Evolutionary conservation across 2,329 filamentous ascomycete genomes (phyloP), one percentile per base, ranked within the genome.

Genomic region (Chalara sp.): DNA sequence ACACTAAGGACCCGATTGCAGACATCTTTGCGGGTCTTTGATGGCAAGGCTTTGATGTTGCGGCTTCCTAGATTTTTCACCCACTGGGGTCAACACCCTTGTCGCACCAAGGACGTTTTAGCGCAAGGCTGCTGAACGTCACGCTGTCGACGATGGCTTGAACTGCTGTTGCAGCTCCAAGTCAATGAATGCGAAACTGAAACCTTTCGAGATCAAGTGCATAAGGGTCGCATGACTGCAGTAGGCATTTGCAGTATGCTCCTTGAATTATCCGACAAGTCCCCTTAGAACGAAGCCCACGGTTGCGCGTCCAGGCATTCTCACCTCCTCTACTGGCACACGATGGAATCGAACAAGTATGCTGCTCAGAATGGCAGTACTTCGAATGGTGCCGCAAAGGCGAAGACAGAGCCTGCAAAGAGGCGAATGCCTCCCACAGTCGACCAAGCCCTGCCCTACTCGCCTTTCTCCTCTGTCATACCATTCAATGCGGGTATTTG

Each of bases 1-100:
- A 97, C 35, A 96, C 84, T 40, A 97, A 76, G 48, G 90, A 92
- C 50, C 90, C 92, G 59, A 96, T 90, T 13, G 88, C 84, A 58
- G 91, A 83, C 92, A 96, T 96, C 55, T 61, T 72, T 51, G 47
- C 6, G 32, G 28, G 30, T 43, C 31, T 33, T 7, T 29, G 49
- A 40, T 5, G 21, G 21, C 21, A 21, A 21, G 21, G 21, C 21
- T 21, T 21, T 21, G 21, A 21, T 21, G 21, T 3, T 21, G 21
- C 21, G 21, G 21, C 21, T 21, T 21, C 21, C 21, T 21, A 21
- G 21, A 21, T 21, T 21, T 21, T 21, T 21, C 21, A 21, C 21
- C 21, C 21, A 21, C 21, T 21, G 21, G 21, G 21, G 21, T 21
- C 21, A 21, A 21, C 21, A 21, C 21, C 21, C 21, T 21, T 21